Base-by-base conservation (phyloP, 2,329 filamentous ascomycete genomes). In the Cordyceps javanica region DNA sequence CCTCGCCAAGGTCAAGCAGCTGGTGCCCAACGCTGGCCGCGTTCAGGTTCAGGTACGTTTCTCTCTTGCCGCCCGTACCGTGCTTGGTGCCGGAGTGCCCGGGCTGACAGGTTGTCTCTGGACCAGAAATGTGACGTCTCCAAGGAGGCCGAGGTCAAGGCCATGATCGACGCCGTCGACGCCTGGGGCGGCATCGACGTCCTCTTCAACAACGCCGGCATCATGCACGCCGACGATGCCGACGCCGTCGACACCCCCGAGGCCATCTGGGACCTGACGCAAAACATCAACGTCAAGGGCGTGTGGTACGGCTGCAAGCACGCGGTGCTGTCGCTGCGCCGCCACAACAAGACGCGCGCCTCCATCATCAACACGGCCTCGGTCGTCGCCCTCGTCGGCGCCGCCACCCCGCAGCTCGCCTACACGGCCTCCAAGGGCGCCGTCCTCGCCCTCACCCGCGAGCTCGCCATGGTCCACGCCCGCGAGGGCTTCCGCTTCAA, bases 291-390 rank as follows among this genome's bases (percentile, higher is more conserved):
- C 73, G 92, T 96, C 73, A 97, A 97, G 82, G 92, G 92, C 44
- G 92, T 97, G n/a, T 96, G 92, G 92, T 97, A 85, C 72, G 92
- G 92, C 60, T 88, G 86, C 82, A 97, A 96, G 81, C 90, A 96
- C 72, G 91, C 92, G 7, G 86, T 97, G 28, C 78, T 93, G 52
- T 83, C 89, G 45, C 80, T 97, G 66, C 87, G 91, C 63, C 86
- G 85, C 66, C 80, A 95, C 78, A 82, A 82, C 57, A 97, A 97
- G 84, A 83, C 78, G 45, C 83, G 81, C 65, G 90, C 84, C 53
- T 91, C 87, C 73, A 85, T 97, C 73, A 92, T 96, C 81, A 96
- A 96, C 80, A 96, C 91, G 3, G 91, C 91, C 26, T 92, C 88
- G 48, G 88, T 96, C 50, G 91, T 96, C 48, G 91, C 91, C 3